These are phyloP conservation scores for Paramecium primaurelia DNA, from an alignment of 73 alveolate species.

Conservation along the genomic window DNA sequence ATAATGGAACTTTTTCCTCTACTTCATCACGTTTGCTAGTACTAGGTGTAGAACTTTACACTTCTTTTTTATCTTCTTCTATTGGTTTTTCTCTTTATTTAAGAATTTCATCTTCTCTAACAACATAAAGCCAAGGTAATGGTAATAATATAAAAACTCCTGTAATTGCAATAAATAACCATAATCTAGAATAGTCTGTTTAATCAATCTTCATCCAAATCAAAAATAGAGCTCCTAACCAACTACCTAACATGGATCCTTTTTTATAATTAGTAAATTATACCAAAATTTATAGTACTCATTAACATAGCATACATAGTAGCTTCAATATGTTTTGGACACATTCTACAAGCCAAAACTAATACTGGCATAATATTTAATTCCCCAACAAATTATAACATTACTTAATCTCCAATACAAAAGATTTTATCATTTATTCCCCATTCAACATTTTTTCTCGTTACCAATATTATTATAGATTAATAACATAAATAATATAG, in stretches of 20 bases:
- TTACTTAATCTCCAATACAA: conserved; percentile 41
- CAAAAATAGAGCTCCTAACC: conserved; percentile 74
- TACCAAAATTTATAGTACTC: conserved; percentile 78
- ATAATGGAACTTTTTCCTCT: neutral
- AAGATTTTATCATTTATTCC: conserved; percentile 65
- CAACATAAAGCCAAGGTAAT: conserved; percentile 34
- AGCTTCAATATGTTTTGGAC: conserved; percentile 85
- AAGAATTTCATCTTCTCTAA: neutral
- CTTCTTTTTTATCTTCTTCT: neutral
- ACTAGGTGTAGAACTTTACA: neutral
- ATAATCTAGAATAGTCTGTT: conserved; percentile 65
- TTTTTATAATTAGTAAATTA: conserved; percentile 16
- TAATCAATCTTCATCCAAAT: conserved; percentile 67
- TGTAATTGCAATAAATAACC: conserved; percentile 65
- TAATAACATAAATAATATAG: conserved; percentile 47
- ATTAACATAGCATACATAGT: conserved; percentile 79
- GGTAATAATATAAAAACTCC: conserved; percentile 3
- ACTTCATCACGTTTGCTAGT: neutral
- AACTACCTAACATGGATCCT: conserved; percentile 36
- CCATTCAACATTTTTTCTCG: conserved; percentile 49
- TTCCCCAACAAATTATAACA: conserved; percentile 65
- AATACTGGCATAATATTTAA: conserved; percentile 78
- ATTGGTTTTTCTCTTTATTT: neutral
- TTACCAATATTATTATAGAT: conserved; percentile 65
- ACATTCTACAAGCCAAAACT: conserved; percentile 80